phyloP scores from a whole-genome alignment of 2,329 filamentous ascomycete species.

The Colletotrichum higginsianum region DNA sequence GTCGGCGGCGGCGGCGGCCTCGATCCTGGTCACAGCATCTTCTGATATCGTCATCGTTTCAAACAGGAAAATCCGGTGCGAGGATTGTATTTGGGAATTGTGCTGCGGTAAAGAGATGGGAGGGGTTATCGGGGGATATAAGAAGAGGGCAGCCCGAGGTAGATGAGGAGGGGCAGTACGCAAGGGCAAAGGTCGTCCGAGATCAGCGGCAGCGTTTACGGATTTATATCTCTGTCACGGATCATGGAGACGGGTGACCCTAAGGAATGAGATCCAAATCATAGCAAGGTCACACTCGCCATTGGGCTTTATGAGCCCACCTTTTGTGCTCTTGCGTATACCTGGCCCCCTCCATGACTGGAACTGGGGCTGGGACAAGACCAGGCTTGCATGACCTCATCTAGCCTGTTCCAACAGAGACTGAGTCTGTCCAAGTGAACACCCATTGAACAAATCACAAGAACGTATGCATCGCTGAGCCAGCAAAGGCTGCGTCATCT shows the following conservation, averaged over 20 bases:
- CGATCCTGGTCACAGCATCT: conserved; percentile 7
- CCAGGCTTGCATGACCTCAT: too few species aligned
- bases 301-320: background rate
- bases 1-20: background rate
- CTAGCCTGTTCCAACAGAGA: too few species aligned
- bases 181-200: background rate
- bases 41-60: conserved; percentile 25
- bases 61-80: background rate
- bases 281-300: background rate
- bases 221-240: background rate
- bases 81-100: accelerated
- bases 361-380: too few species aligned
- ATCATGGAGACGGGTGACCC: background rate
- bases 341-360: too few species aligned
- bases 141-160: too few species aligned
- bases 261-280: background rate
- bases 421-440: too few species aligned
- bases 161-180: background rate
- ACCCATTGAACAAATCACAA: too few species aligned
- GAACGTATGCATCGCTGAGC: too few species aligned
- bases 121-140: too few species aligned
- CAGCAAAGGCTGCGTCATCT: too few species aligned
- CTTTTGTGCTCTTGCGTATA: background rate
- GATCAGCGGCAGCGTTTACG: background rate
- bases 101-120: too few species aligned